These are phyloP conservation scores for Cyclotella cryptica DNA, from an alignment of 108 stramenopile genomes.

Conservation along the genomic window DNA sequence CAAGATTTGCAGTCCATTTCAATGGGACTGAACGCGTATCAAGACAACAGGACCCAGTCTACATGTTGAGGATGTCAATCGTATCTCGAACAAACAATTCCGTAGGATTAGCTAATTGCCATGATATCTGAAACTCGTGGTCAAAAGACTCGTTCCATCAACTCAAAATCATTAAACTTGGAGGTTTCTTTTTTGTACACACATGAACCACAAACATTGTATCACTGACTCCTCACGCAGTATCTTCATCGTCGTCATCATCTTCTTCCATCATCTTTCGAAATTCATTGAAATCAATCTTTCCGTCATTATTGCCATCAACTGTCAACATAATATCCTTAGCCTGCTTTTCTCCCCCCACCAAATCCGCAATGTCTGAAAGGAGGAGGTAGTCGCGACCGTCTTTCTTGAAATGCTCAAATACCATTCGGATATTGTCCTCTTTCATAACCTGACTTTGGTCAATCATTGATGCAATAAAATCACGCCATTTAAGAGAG, in stretches of 20 bases:
- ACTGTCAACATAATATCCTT: slow-evolving; percentile 82
- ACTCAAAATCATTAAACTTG: no score
- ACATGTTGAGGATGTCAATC: no score
- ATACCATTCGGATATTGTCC: slow-evolving; percentile 86
- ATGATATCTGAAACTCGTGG: no score
- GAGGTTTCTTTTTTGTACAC: no score
- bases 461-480: slow-evolving; percentile 86
- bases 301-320: slow-evolving; percentile 84
- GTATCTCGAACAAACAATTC: no score
- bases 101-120: no score
- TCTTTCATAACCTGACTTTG: slow-evolving; percentile 76
- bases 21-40: no score
- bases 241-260: neutral
- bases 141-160: no score
- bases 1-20: no score
- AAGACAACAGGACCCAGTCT: no score
- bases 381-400: slow-evolving; percentile 71
- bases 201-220: neutral
- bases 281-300: slow-evolving; percentile 88
- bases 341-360: slow-evolving; percentile 85
- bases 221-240: neutral
- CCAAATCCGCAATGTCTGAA: slow-evolving; percentile 77
- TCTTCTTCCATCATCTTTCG: slow-evolving; percentile 53
- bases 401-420: slow-evolving; percentile 82
- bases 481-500: slow-evolving; percentile 86